A percentile compares a stretch with the other conserved stretches of the same genome.
Evolutionary conservation across 257 asterid genomes (phyloP).

Genomic region (Datura wrightii): DNA sequence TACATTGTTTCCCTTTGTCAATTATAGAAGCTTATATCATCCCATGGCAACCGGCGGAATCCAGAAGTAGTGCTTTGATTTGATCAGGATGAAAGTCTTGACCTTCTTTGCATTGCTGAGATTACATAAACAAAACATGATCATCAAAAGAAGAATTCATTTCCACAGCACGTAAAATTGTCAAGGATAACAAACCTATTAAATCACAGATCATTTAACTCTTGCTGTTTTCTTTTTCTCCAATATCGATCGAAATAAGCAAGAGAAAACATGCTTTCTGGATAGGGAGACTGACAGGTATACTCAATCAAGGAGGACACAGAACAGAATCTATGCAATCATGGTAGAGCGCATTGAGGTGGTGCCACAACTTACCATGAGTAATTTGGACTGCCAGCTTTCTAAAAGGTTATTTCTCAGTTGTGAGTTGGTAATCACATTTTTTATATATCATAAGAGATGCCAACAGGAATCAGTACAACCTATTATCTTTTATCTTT

Average conservation of each 20-base stretch:
- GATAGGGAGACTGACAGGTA: background rate
- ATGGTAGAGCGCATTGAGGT: background rate
- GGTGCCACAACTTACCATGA: slow-evolving; percentile 16
- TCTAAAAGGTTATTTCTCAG: background rate
- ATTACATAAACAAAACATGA: background rate
- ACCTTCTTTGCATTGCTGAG: slow-evolving; percentile 86
- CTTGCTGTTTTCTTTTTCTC: background rate
- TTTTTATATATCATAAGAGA: background rate
- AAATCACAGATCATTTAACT: slow-evolving; percentile 5
- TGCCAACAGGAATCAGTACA: background rate
- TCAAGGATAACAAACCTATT: background rate
- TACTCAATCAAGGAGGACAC: background rate
- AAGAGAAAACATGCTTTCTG: background rate
- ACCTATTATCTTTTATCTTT: background rate
- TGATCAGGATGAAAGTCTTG: slow-evolving; percentile 82
- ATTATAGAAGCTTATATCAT: slow-evolving; percentile 46
- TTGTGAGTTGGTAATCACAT: background rate
- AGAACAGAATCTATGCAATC: background rate
- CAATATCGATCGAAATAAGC: background rate
- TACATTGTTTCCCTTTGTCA: slow-evolving; percentile 21
- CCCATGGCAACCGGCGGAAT: slow-evolving; percentile 79
- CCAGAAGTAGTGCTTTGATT: slow-evolving; percentile 77
- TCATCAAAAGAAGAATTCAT: slow-evolving; percentile 7
- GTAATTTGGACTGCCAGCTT: slow-evolving; percentile 14
- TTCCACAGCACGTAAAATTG: slow-evolving; percentile 9